Base-by-base conservation (phyloP, 352 stramenopile species). In the Phytophthora nicotianae region DNA sequence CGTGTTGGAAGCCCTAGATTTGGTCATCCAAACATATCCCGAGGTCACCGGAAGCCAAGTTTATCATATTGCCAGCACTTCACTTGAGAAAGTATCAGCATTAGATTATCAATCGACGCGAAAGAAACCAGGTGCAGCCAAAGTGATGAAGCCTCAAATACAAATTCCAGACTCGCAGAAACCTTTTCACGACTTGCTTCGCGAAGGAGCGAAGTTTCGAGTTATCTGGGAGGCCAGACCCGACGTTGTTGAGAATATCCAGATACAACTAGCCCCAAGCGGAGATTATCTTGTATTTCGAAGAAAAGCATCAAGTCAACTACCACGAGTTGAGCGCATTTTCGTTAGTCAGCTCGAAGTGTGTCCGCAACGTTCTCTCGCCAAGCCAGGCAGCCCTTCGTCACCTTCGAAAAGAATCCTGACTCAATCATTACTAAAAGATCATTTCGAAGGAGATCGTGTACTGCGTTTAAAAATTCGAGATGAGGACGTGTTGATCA, bases 341-440 rank as follows among this genome's bases (percentile, higher is more conserved):
- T 87, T 81, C 16, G 48, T 77, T 8, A 78, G 57, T 47, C 75
- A 84, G 40, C 43, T 84, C 1, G 50, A 78, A 48, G 62, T 86
- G 45, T 70, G 61, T 20, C 49, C 60, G 16, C 65, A 73, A 33
- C 65, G 47, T 37, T 72, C 40, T 45, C 50, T 50, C 47, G 56
- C 19, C 19, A 42, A 52, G 42, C 21, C 16, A 23, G 40, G 10
- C 14, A 55, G 19, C 26, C 48, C 43, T 10, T 11, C 33, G 26
- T 62, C 53, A 5, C 66, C 49, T 42, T 59, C 55, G 8, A 70
- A 63, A 24, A 66, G 51, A 61, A 24, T 48, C 19, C 51, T 70
- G 13, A 9, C 48, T 1, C 60, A 57, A 47, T 55, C 53, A 16
- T 8, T 65, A 24, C n/a, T 59, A 5, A 35, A 21, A 48, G 55